Evolutionary conservation across 139 green algal species (phyloP).

Genomic region (Microglena sp.): DNA sequence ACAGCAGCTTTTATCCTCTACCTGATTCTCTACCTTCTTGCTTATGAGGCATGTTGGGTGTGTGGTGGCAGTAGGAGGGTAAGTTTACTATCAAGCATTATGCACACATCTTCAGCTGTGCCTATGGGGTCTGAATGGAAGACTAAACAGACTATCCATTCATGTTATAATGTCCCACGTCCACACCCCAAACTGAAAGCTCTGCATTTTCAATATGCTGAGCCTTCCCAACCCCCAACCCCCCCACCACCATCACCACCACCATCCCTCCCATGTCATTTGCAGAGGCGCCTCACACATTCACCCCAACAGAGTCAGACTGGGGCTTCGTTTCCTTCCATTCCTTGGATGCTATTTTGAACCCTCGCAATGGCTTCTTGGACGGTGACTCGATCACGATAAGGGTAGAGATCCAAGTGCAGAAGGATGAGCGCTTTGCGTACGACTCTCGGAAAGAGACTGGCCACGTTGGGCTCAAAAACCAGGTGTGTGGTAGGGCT

Average conservation of each 20-base stretch:
- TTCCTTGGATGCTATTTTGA: slow-evolving; percentile 43
- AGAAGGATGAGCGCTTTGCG: slow-evolving; percentile 31
- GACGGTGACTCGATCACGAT: slow-evolving; percentile 54
- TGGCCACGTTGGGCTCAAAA: slow-evolving; percentile 89
- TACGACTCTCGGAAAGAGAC: slow-evolving; percentile 86
- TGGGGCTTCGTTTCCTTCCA: slow-evolving; percentile 89
- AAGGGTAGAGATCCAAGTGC: slow-evolving; percentile 21
- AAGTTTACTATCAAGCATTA: too few relatives aligned
- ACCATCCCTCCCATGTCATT: too few relatives aligned
- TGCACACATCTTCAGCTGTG: background rate
- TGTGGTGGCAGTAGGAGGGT: too few relatives aligned
- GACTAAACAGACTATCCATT: background rate
- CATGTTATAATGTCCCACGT: background rate
- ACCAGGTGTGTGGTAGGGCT: too few relatives aligned
- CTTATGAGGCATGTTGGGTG: too few relatives aligned
- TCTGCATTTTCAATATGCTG: background rate
- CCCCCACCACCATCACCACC: background rate
- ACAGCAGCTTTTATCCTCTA: too few relatives aligned
- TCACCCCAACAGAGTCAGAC: slow-evolving; percentile 53
- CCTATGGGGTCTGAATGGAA: background rate
- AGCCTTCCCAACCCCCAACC: background rate
- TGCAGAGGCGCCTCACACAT: slow-evolving; percentile 61
- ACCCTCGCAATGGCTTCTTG: slow-evolving; percentile 49
- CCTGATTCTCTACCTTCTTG: too few relatives aligned
- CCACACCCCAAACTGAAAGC: background rate